Evolutionary conservation across 768 basidiomycete genomes (phyloP), one percentile per base, ranked within the genome.

Genomic region (Mrakia blollopis): DNA sequence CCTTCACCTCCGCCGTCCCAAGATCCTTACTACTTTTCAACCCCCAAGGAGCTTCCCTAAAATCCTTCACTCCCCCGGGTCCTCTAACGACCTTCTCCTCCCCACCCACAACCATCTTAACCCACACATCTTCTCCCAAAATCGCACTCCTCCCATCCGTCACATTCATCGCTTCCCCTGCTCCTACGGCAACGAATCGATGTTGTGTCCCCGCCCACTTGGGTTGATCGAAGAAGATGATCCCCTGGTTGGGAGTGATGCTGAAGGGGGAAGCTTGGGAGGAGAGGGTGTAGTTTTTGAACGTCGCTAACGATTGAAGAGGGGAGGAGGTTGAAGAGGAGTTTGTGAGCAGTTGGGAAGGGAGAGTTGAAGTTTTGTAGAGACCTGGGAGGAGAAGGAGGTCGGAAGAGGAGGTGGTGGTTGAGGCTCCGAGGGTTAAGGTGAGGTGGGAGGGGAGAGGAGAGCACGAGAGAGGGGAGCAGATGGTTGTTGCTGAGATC

Each of bases 41-140:
- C 4, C 85, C 83, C 0, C 86, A 81, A 3, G 91, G 90, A 21
- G 93, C 86, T 81, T 93, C 89, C 3, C 88, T 84, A 30, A 91
- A 81, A 80, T 94, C 92, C 16, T 92, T 89, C 63, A 94, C 84
- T 14, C 90, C 88, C 78, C 92, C 89, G 91, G 90, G 88, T 78
- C 92, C 89, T 91, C 92, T 94, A 44, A 94, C 81, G 30, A 93
- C 86, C 23, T 92, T 82, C 35, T 90, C 89, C 52, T 85, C 85
- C 76, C 86, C 87, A 39, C 87, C 86, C 0, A 88, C 83, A 9
- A 86, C 86, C 16, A 94, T 84, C 2, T 89, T 88, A 14, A 87
- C 88, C 90, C 90, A 93, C 0, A 90, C 85, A 75, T 89, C 89
- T 28, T 87, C 85, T 0, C 91, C 87, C n/a, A 93, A 83, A 4